Evolutionary conservation across 495 filamentous ascomycete genomes (phyloP), one percentile per base, ranked within the genome.

Genomic region (Rhizodiscina lignyota): DNA sequence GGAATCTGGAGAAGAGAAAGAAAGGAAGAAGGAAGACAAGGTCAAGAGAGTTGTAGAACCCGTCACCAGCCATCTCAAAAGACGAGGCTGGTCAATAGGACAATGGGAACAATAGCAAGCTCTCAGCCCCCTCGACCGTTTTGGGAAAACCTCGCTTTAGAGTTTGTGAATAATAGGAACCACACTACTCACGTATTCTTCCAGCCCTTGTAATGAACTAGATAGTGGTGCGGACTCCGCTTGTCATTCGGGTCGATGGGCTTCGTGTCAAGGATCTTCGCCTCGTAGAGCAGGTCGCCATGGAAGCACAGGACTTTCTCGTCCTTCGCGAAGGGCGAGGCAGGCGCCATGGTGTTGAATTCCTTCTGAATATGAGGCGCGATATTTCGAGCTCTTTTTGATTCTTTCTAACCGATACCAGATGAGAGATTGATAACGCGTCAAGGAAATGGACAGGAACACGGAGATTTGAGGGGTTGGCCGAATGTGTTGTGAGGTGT

Each of bases 171-270:
- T 6, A 27, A 8, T 6, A 27, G 24, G 13, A 27, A 27, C 6
- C 13, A 27, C 13, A n/a, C 24, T 6, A 79, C 77, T 57, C 62
- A 83, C 75, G 84, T 93, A 52, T 82, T 82, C 61, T 97, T 97
- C 89, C 89, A 96, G 41, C 89, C 89, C 55, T 94, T 94, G 61
- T 97, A 97, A 56, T 97, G 89, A 32, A 97, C 83, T 42, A 80
- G 79, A 54, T 89, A 97, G 51, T 80, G 72, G 40, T 68, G 79
- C 28, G 74, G 67, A 31, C 76, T 81, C 47, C 79, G 79, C 56
- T 75, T 75, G 55, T 82, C 76, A 17, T 68, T 70, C 8, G 65
- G 60, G 28, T 79, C 64, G 30, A 68, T 66, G 35, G 73, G 67
- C 37, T 66, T 67, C 21, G 68, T 55, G 29, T 94, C 87, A 23